These are phyloP conservation scores for Trichoderma oligosporum DNA, from an alignment of 2,329 filamentous ascomycete genomes.

Conservation along the genomic window DNA sequence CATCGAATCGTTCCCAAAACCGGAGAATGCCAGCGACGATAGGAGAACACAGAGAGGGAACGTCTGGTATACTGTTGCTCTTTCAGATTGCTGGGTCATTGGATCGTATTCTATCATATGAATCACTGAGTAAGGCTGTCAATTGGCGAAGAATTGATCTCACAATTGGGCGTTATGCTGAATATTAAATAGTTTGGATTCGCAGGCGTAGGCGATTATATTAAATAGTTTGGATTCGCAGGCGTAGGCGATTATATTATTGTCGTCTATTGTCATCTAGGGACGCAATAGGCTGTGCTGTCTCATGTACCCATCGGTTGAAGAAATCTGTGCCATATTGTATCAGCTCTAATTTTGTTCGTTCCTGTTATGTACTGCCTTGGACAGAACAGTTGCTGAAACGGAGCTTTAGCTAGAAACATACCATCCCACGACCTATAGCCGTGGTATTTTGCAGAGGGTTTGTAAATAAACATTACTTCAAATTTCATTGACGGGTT, in stretches of 20 bases:
- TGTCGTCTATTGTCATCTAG: slow-evolving; percentile 54
- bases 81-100: slow-evolving; percentile 51
- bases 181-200: slow-evolving; percentile 56
- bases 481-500: slow-evolving; percentile 48
- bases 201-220: slow-evolving; percentile 61
- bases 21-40: slow-evolving; percentile 71
- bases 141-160: slow-evolving; percentile 66
- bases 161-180: slow-evolving; percentile 48
- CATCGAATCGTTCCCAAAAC: slow-evolving; percentile 58
- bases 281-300: slow-evolving; percentile 54
- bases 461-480: slow-evolving; percentile 59
- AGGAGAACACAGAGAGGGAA: slow-evolving; percentile 64
- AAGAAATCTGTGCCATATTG: slow-evolving; percentile 53
- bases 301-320: slow-evolving; percentile 52
- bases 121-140: slow-evolving; percentile 61
- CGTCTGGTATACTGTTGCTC: slow-evolving; percentile 66
- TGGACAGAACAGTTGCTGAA: no score
- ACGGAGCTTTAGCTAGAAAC: no score
- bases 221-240: no score
- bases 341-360: no score
- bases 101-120: slow-evolving; percentile 61
- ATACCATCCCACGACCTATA: slow-evolving; percentile 64
- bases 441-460: slow-evolving; percentile 50
- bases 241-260: no score
- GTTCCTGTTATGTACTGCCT: no score